phyloP scores from a whole-genome alignment of 768 basidiomycete genomes.

The Calocera viscosa region DNA sequence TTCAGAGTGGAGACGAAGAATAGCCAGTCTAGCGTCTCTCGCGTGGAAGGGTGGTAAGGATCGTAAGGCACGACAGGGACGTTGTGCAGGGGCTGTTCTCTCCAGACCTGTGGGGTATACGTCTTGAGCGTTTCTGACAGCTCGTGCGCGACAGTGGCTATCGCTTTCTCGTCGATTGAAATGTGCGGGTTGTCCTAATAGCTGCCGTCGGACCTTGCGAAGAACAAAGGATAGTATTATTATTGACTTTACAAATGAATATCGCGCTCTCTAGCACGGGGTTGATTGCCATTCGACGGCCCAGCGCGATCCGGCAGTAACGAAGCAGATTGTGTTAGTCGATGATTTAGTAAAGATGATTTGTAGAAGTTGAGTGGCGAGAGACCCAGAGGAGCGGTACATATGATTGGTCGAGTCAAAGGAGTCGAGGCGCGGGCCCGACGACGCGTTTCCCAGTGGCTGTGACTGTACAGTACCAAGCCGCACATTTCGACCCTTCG shows the following conservation, averaged over 20 bases:
- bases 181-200: constrained; percentile 28
- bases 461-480: constrained; percentile 9
- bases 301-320: background rate
- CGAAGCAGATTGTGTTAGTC: background rate
- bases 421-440: background rate
- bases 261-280: constrained; percentile 50
- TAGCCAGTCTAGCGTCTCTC: constrained; percentile 63
- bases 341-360: background rate
- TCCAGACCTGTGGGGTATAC: constrained; percentile 73
- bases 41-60: constrained; percentile 41
- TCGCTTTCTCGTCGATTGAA: constrained; percentile 50
- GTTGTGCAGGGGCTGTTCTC: constrained; percentile 61
- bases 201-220: background rate
- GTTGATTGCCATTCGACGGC: constrained; percentile 27
- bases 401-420: background rate
- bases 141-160: constrained; percentile 37
- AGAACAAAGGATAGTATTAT: constrained; percentile 20
- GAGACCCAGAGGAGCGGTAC: background rate
- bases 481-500: constrained; percentile 6
- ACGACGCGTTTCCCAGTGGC: background rate
- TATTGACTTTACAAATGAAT: constrained; percentile 37
- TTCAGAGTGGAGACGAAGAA: constrained; percentile 78
- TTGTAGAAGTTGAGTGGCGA: background rate
- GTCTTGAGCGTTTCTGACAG: constrained; percentile 41
- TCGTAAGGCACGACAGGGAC: constrained; percentile 54